These are phyloP conservation scores for Globisporangium nagaii DNA, from an alignment of 352 stramenopile genomes.

Conservation along the genomic window DNA sequence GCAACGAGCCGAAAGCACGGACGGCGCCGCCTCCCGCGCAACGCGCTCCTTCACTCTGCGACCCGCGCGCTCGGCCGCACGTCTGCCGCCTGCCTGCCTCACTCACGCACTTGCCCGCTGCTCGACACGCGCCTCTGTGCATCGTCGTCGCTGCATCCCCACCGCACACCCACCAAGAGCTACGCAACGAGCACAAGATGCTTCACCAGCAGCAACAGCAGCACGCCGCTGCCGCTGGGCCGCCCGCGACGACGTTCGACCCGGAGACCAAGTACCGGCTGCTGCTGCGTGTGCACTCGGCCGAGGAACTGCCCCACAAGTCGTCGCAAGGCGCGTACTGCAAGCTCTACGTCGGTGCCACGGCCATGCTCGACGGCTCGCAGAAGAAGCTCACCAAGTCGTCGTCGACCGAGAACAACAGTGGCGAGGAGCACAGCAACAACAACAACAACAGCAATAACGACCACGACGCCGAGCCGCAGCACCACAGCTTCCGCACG, in stretches of 20 bases:
- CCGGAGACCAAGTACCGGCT: slow-evolving; percentile 30
- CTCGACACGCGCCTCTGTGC: too few species aligned
- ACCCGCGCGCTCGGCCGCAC: slow-evolving; percentile 3
- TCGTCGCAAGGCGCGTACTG: slow-evolving; percentile 50
- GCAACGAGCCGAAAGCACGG: too few species aligned
- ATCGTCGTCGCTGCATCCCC: too few species aligned
- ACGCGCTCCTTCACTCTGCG: background rate
- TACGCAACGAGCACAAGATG: background rate
- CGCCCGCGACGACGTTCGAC: slow-evolving; percentile 2
- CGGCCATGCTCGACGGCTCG: slow-evolving; percentile 32
- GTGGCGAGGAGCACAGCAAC: background rate
- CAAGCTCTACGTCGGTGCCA: slow-evolving; percentile 65
- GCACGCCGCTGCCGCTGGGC: background rate
- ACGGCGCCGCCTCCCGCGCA: background rate
- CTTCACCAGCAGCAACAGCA: background rate
- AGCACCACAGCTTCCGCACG: slow-evolving; percentile 51
- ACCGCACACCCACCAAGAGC: too few species aligned
- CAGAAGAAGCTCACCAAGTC: slow-evolving; percentile 13
- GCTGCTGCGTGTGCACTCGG: slow-evolving; percentile 62
- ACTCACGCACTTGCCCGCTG: too few species aligned
- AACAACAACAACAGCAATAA: background rate
- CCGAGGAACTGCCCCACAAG: slow-evolving; percentile 27
- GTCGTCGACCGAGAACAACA: background rate
- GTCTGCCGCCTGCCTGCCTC: too few species aligned
- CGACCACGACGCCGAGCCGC: background rate